A percentile compares a stretch with the other conserved stretches of the same genome.
These are phyloP conservation scores for Ustilago xerochloae DNA, from an alignment of 1,284 basidiomycete species.

Conservation along the genomic window DNA sequence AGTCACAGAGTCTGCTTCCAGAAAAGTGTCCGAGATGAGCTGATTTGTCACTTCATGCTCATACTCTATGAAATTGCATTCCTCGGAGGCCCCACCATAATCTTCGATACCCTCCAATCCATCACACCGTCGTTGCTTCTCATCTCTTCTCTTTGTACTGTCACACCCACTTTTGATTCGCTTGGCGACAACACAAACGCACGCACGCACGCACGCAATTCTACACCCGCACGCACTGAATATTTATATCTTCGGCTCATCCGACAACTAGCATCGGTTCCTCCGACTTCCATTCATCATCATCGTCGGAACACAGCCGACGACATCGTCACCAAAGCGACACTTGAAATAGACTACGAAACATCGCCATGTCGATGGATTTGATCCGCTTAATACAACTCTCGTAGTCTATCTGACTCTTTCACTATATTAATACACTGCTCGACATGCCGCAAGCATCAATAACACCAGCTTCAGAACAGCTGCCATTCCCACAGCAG, in stretches of 20 bases:
- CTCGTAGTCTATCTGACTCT: background rate
- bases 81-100: too few species aligned
- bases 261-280: too few species aligned
- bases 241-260: background rate
- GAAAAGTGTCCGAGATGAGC: too few species aligned
- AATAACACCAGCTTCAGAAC: background rate
- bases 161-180: background rate
- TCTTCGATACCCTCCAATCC: too few species aligned
- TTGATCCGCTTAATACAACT: background rate
- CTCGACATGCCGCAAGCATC: background rate
- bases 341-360: background rate
- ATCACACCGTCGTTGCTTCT: too few species aligned
- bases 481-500: too few species aligned
- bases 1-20: too few species aligned
- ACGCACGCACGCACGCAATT: too few species aligned
- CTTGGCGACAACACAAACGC: background rate
- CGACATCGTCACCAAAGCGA: background rate
- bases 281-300: too few species aligned
- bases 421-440: background rate
- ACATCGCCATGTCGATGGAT: conserved; percentile 6
- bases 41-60: too few species aligned
- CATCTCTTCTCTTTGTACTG: background rate
- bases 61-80: too few species aligned
- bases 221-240: too few species aligned
- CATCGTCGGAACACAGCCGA: background rate